A percentile compares a stretch with the other conserved stretches of the same genome.
These are phyloP conservation scores for Triadica sebifera DNA, from an alignment of 345 rosid species.

Conservation along the genomic window DNA sequence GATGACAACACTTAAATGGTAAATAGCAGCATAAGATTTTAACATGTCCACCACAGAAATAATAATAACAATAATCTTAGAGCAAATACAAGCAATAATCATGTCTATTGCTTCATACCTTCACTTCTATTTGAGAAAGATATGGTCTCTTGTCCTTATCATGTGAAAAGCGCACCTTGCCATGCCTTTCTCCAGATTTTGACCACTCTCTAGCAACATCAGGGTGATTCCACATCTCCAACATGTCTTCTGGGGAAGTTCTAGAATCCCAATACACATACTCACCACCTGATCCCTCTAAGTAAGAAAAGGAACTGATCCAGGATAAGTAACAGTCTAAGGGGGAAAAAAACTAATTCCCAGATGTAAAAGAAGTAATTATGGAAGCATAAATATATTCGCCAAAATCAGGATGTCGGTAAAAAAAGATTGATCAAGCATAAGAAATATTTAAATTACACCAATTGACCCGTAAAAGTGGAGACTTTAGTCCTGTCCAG, in stretches of 20 bases:
- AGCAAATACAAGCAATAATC: no score
- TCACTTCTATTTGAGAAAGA: no score
- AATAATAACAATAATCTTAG: no score
- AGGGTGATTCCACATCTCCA: conserved; percentile 70
- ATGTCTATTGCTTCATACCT: no score
- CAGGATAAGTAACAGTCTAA: neutral
- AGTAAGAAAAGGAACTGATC: conserved; percentile 15
- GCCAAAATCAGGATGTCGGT: neutral
- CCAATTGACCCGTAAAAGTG: neutral
- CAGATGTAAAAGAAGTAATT: neutral
- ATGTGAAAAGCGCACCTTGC: conserved; percentile 74
- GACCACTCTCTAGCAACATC: conserved; percentile 76
- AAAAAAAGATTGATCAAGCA: neutral
- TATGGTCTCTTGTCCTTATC: conserved; percentile 35
- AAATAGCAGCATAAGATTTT: no score
- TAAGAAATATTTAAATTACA: neutral
- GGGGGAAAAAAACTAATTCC: neutral
- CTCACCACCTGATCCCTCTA: conserved; percentile 41
- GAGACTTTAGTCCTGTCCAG: neutral
- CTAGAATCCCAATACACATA: conserved; percentile 62
- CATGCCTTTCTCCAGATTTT: conserved; percentile 63
- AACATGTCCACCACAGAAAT: no score
- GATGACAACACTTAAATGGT: no score
- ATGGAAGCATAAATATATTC: neutral
- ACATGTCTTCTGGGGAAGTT: conserved; percentile 84